phyloP scores from a whole-genome alignment of 2,329 filamentous ascomycete genomes.

The Colletotrichum horii region DNA sequence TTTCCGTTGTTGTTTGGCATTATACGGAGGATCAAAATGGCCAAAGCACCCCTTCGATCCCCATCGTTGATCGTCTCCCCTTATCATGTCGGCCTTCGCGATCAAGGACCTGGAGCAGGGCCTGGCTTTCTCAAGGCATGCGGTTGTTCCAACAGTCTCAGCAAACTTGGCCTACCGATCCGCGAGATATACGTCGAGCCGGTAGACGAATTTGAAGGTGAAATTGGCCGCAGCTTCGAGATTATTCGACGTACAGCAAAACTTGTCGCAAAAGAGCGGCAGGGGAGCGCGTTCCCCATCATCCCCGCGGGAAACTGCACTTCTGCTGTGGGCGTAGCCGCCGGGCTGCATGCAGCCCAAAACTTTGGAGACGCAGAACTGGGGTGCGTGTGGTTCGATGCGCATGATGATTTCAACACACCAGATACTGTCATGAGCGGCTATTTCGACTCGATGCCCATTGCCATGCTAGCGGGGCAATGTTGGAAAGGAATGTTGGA shows the following conservation, averaged over 20 bases:
- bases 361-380: not conserved
- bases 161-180: not conserved
- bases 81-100: not conserved
- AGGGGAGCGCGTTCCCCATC: not conserved
- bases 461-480: conserved; percentile 28
- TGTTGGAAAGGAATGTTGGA: conserved; percentile 25
- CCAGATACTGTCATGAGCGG: conserved; percentile 28
- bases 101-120: not conserved
- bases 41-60: not conserved
- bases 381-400: not conserved
- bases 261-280: not conserved
- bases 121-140: not conserved
- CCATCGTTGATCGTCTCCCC: not conserved
- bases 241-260: not conserved
- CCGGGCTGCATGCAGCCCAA: not conserved
- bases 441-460: conserved; percentile 32
- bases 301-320: not conserved
- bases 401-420: conserved; percentile 23
- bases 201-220: not conserved
- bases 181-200: not conserved
- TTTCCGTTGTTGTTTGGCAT: not conserved
- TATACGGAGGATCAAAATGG: not conserved
- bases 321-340: not conserved
- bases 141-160: not conserved
- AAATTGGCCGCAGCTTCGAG: not conserved